A percentile compares a stretch with the other conserved stretches of the same genome.
phyloP scores from a whole-genome alignment of 768 basidiomycete genomes.

The Rhodotorula babjevae region DNA sequence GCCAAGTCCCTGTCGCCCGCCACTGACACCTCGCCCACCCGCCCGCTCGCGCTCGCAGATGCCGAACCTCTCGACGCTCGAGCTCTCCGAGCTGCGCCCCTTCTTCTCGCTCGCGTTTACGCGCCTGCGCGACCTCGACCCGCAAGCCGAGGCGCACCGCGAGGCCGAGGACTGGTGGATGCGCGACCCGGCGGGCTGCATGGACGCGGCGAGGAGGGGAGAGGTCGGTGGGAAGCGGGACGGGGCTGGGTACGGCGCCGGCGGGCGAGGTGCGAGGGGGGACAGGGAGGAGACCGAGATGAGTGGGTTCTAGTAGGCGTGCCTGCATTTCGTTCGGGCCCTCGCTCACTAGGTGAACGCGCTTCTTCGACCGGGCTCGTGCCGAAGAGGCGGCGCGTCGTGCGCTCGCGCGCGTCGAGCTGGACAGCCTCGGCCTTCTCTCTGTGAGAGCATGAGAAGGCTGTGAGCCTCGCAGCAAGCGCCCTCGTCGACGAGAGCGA shows the following conservation, averaged over 20 bases:
- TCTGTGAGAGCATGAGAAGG: too few species aligned
- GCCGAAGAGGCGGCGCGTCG: too few species aligned
- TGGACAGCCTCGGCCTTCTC: too few species aligned
- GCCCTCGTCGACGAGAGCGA: too few species aligned
- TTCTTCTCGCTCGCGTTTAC: slow-evolving; percentile 74
- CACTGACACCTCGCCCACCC: too few species aligned
- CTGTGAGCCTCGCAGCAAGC: too few species aligned
- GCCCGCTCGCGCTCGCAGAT: slow-evolving; percentile 54
- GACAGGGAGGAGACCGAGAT: slow-evolving; percentile 6
- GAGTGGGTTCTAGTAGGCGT: neutral
- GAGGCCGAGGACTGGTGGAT: slow-evolving; percentile 20
- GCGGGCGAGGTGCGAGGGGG: neutral
- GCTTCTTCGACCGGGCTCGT: too few species aligned
- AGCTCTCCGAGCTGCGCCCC: slow-evolving; percentile 88
- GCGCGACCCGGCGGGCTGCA: slow-evolving; percentile 8
- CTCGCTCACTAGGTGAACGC: too few species aligned
- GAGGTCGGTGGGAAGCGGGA: neutral
- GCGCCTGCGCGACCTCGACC: slow-evolving; percentile 37
- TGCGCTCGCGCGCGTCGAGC: too few species aligned
- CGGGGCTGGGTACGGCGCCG: neutral
- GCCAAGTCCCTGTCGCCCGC: neutral
- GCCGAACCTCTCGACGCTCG: slow-evolving; percentile 78
- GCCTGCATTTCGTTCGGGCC: neutral
- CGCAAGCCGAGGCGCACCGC: slow-evolving; percentile 10
- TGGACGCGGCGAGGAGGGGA: slow-evolving; percentile 1